phyloP scores from a whole-genome alignment of 108 stramenopile species.

The Mayamaea pseudoterrestris region DNA sequence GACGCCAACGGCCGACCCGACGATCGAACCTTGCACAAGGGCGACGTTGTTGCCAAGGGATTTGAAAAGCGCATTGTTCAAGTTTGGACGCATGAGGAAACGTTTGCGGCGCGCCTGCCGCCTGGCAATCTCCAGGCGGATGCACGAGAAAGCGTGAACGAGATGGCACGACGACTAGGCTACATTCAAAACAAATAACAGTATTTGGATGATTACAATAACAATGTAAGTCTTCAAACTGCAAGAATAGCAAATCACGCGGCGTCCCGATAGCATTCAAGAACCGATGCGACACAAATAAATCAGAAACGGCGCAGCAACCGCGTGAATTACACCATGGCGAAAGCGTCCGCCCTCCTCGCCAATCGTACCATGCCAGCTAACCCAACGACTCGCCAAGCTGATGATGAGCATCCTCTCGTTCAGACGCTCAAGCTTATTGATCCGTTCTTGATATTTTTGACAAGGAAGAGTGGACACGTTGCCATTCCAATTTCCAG shows the following conservation, averaged over 20 bases:
- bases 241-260: no score
- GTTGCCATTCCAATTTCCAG: constrained; percentile 37
- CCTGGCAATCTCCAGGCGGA: constrained; percentile 37
- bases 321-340: no score
- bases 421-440: constrained; percentile 15
- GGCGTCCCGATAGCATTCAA: no score
- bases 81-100: constrained; percentile 49
- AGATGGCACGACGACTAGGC: neutral
- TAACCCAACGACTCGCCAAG: no score
- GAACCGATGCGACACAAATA: no score
- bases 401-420: neutral
- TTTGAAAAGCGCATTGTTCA: constrained; percentile 78
- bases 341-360: no score
- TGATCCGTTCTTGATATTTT: constrained; percentile 66
- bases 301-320: no score
- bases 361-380: no score
- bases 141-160: constrained; percentile 10
- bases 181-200: no score
- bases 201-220: no score
- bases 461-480: constrained; percentile 64
- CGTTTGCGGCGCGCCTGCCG: constrained; percentile 54
- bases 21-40: constrained; percentile 70
- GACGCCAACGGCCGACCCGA: constrained; percentile 74
- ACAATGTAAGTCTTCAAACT: no score
- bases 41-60: constrained; percentile 45